Base-by-base conservation (phyloP, 2,329 filamentous ascomycete genomes). In the Dothideomycetidae sp. region DNA sequence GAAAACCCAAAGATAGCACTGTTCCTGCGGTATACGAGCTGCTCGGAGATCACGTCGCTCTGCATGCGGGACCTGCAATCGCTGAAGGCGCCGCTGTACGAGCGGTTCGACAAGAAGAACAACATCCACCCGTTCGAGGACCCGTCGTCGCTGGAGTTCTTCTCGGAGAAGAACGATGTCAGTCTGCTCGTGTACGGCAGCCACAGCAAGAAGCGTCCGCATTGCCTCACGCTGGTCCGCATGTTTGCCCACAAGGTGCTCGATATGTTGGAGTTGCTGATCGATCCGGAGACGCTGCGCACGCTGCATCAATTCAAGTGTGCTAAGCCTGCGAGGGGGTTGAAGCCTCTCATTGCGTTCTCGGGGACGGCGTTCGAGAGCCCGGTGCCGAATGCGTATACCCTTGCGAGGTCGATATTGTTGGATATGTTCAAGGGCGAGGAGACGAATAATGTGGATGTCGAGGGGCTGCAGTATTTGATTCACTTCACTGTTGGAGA, bases 81-180 rank as follows among this genome's bases (percentile, higher is more conserved):
- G 33, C 68, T 98, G 53, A 86, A 88, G 51, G 77, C 81, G 53
- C 85, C 86, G 2, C 70, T 88, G 44, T 78, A 78, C 46, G 79
- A 92, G 60, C 85, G 86, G 49, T 93, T 98, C 66, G 82, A 76
- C 61, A 98, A 96, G 72, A 96, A 96, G 68, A 98, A 98, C 61
- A 70, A 76, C 49, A 80, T 93, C 51, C 85, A 90, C 60, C 90
- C 90, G 2, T 98, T 98, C 60, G 88, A 94, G 59, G 85, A 92
- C 57, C 66, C 81, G 46, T 68, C 78, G 17, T 88, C 81, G 37
- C 72, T 96, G 48, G 84, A 94, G 62, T 98, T 98, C 67, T 86
- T 98, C 67, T 79, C 80, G 45, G 78, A 86, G 56, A 98, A 96
- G 67, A 98, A 98, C 63, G 90, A 98, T 59, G 78, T 82, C 52